Conservation (phyloP, 305 asterid genomes). For the Fraxinus floribunda region DNA sequence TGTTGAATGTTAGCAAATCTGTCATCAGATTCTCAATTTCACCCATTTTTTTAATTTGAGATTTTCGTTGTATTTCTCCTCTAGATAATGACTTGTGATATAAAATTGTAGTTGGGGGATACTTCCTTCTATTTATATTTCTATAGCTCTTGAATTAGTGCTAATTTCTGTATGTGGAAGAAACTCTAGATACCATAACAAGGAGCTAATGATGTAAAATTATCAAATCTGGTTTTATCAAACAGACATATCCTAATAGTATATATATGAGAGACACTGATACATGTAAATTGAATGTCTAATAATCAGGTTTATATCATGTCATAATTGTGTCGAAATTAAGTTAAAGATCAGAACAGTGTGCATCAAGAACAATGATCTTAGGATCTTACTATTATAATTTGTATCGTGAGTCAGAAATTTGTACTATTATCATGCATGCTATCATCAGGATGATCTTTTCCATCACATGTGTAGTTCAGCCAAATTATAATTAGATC, state of each 20-base stretch:
- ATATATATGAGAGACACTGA: background rate
- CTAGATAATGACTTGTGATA: background rate
- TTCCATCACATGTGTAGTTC: background rate
- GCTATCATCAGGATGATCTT: background rate
- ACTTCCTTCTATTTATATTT: background rate
- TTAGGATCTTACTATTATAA: background rate
- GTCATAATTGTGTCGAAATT: background rate
- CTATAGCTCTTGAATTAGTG: background rate
- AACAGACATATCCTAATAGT: background rate
- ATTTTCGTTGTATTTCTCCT: background rate
- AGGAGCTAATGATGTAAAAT: background rate
- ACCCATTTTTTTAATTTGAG: background rate
- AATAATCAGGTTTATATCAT: background rate
- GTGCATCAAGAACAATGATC: background rate
- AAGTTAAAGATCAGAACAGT: background rate
- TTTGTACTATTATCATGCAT: background rate
- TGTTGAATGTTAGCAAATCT: conserved; percentile 4
- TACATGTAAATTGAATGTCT: background rate
- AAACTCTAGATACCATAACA: background rate
- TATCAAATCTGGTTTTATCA: background rate
- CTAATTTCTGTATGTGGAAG: background rate
- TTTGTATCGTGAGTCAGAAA: background rate
- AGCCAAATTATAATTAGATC: background rate
- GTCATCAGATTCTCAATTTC: conserved; percentile 7
- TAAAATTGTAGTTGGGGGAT: background rate